Conservation (phyloP, 2,329 filamentous ascomycete species). For the Gnomoniopsis sp. region DNA sequence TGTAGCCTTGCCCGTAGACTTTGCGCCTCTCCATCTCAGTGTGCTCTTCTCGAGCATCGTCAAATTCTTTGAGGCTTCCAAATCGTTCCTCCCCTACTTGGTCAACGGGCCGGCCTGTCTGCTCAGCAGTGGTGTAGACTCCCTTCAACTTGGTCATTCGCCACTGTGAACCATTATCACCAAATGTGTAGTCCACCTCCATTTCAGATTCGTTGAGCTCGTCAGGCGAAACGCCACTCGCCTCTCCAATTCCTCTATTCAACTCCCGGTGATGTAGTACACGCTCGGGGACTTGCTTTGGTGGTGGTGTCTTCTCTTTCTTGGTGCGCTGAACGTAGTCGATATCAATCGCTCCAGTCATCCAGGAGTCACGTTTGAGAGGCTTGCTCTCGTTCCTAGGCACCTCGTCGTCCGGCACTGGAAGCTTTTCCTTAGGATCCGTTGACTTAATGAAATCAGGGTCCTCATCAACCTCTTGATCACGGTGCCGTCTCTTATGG, state of each 20-base stretch:
- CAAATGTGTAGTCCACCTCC: constrained; percentile 78
- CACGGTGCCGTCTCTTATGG: constrained; percentile 19
- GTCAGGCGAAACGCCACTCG: constrained; percentile 37
- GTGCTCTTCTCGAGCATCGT: constrained; percentile 89
- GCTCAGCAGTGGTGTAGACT: constrained; percentile 76
- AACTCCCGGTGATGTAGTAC: constrained; percentile 78
- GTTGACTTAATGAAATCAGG: constrained; percentile 37
- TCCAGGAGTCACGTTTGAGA: constrained; percentile 82
- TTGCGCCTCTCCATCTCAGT: constrained; percentile 81
- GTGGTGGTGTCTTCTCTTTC: constrained; percentile 50
- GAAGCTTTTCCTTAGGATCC: constrained; percentile 49
- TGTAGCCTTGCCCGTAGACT: constrained; percentile 80
- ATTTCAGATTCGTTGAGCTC: constrained; percentile 55
- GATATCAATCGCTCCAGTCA: constrained; percentile 79
- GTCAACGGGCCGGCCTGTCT: constrained; percentile 69
- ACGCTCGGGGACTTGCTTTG: constrained; percentile 60
- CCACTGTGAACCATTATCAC: constrained; percentile 88
- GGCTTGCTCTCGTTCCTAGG: constrained; percentile 29
- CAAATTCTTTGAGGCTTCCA: constrained; percentile 78
- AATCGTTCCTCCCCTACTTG: constrained; percentile 81
- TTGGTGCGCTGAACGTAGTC: constrained; percentile 72
- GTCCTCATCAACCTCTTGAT: constrained; percentile 29
- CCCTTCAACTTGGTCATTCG: constrained; percentile 92
- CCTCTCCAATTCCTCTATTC: constrained; percentile 56
- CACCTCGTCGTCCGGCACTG: constrained; percentile 39